Conservation (phyloP, 192 early-diverging fungal species). For the Backusella circina region DNA sequence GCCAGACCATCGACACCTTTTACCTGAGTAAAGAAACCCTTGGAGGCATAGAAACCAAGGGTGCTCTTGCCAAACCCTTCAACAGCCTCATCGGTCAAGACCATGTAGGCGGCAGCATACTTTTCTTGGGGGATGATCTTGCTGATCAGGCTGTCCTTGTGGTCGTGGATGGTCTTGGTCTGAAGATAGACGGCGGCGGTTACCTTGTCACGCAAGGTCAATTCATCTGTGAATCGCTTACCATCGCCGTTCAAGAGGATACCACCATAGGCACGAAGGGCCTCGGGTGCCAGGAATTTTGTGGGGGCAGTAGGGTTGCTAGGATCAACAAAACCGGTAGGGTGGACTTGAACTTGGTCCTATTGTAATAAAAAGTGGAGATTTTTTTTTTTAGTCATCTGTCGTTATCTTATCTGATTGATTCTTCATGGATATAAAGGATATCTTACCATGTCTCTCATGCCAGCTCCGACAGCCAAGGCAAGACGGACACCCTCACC, state of each 20-base stretch:
- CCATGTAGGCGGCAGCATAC: slow-evolving; percentile 6
- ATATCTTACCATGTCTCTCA: slow-evolving; percentile 49
- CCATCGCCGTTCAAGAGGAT: slow-evolving; percentile 66
- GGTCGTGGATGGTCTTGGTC: not conserved
- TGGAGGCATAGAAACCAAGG: slow-evolving; percentile 18
- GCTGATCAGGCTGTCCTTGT: not conserved
- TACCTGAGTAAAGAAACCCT: slow-evolving; percentile 16
- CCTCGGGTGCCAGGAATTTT: slow-evolving; percentile 82
- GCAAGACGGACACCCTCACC: slow-evolving; percentile 77
- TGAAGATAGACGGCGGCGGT: slow-evolving; percentile 52
- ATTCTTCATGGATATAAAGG: not conserved
- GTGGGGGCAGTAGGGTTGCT: slow-evolving; percentile 61
- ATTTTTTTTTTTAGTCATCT: not conserved
- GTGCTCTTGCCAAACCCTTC: slow-evolving; percentile 13
- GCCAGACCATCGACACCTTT: not conserved
- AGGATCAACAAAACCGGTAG: slow-evolving; percentile 76
- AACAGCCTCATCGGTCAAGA: slow-evolving; percentile 23
- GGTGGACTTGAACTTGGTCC: slow-evolving; percentile 87
- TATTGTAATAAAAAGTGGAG: not conserved
- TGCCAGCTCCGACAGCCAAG: slow-evolving; percentile 56
- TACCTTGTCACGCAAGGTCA: slow-evolving; percentile 63
- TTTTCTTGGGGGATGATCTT: not conserved
- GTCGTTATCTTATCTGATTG: not conserved
- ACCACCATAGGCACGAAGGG: slow-evolving; percentile 75
- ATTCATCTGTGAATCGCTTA: slow-evolving; percentile 70